Base-by-base conservation (phyloP, 805 yeast species). In the Candida insectalens region DNA sequence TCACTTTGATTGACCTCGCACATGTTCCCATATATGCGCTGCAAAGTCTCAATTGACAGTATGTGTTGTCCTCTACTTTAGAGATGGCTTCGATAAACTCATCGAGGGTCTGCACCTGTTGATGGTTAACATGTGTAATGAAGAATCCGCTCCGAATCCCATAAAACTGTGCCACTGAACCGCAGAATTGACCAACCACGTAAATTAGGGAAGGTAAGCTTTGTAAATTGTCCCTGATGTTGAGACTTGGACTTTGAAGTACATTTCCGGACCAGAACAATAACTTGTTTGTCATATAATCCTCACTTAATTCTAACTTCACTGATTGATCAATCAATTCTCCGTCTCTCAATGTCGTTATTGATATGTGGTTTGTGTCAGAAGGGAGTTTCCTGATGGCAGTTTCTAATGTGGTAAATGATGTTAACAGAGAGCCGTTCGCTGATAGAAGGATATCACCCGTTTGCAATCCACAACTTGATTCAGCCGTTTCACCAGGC, bases 121-220 rank as follows among this genome's bases (percentile, higher is more conserved):
- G 48, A 34, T 83, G 95, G 53, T 87, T 83, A 29, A 87, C 84
- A 52, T 85, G 95, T 1, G 96, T 87, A 37, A 87, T 81, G 62
- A 85, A 87, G 47, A 80, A 79, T 2, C 92, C 81, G 3, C 83
- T 69, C 15, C 77, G 73, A 37, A 88, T 69, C 9, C 83, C 83
- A 53, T 82, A 85, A 50, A 82, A 88, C 36, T 74, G 68, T n/a
- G 92, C 92, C 5, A 96, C 96, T 0, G 95, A 83, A 6, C 95
- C 95, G 23, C 73, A 69, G 29, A 77, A 69, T 49, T 81, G 71
- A 17, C 75, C 66, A 2, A 85, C 78, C 34, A 85, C 77, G 50
- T 87, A 88, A n/a, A 88, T 92, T 35, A 74, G 76, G 13, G 89
- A 78, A 10, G 94, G 95, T 34, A 84, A 62, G 36, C 71, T 65